These are phyloP conservation scores for Diaporthe sp. DNA, from an alignment of 2,329 filamentous ascomycete genomes.

Conservation along the genomic window DNA sequence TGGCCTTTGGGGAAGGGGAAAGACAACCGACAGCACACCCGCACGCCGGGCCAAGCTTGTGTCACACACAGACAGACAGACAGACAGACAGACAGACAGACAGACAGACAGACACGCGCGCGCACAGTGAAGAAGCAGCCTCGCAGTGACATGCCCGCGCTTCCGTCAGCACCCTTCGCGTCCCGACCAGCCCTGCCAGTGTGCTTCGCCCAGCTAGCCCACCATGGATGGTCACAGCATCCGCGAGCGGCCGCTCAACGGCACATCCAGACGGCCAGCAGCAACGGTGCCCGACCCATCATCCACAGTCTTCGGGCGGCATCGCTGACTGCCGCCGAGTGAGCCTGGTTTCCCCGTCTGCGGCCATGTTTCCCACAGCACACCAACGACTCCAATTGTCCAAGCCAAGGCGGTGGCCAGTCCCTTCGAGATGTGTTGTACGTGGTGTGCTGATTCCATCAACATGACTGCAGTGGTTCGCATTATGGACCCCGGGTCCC, in stretches of 20 bases:
- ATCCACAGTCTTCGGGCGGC: not conserved
- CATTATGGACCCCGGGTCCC: not conserved
- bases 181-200: not conserved
- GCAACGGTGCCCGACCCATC: not conserved
- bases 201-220: not conserved
- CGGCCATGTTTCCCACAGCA: not conserved
- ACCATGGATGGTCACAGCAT: not conserved
- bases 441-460: not conserved
- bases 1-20: not conserved
- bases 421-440: not conserved
- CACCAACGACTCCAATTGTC: not conserved
- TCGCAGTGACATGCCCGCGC: not conserved
- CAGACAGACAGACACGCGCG: not conserved
- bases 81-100: not conserved
- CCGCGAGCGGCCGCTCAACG: slow-evolving; percentile 5
- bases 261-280: not conserved
- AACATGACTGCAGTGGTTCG: not conserved
- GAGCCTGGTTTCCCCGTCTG: not conserved
- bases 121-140: not conserved
- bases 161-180: not conserved
- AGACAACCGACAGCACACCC: not conserved
- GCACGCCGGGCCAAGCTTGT: not conserved
- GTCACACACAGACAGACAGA: not conserved
- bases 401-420: not conserved
- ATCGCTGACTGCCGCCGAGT: not conserved